Percentiles rank a stretch among this genome's conserved stretches.
Conservation (phyloP, 768 basidiomycete genomes). For the Clathrus columnatus region DNA sequence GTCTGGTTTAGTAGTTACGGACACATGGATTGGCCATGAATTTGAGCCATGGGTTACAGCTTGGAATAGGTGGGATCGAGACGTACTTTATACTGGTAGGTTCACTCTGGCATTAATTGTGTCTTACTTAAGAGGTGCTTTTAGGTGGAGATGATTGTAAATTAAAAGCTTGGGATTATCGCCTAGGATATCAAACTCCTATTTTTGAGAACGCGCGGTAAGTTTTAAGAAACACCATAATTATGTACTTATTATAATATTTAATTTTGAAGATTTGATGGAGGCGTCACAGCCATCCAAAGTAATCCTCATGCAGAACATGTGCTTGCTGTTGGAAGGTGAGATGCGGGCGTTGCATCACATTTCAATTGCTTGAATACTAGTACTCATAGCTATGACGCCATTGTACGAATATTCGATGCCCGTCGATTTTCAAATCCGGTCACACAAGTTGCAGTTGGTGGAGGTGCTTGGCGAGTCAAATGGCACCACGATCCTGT, state of each 20-base stretch:
- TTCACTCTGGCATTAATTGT: background rate
- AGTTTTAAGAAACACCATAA: conserved; percentile 10
- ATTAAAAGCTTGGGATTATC: conserved; percentile 86
- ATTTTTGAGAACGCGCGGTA: conserved; percentile 68
- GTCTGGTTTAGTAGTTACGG: conserved; percentile 34
- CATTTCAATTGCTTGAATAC: background rate
- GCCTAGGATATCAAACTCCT: conserved; percentile 51
- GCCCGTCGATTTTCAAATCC: conserved; percentile 54
- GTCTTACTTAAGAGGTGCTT: background rate
- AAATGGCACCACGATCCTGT: conserved; percentile 82
- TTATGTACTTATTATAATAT: background rate
- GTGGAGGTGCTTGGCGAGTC: conserved; percentile 92
- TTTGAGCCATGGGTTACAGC: conserved; percentile 91
- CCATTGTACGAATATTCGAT: conserved; percentile 75
- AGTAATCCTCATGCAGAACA: conserved; percentile 73
- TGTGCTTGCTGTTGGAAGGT: conserved; percentile 89
- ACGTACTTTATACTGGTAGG: conserved; percentile 77
- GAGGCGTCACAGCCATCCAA: conserved; percentile 88
- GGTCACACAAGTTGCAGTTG: conserved; percentile 54
- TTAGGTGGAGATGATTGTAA: conserved; percentile 88
- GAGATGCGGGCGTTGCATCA: background rate
- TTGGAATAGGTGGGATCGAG: conserved; percentile 81
- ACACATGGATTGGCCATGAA: conserved; percentile 82
- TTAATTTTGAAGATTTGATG: conserved; percentile 61
- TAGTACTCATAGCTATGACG: conserved; percentile 62